Evolutionary conservation across 208 protist genomes (phyloP).

Genomic region (Wallacemonas collosoma): DNA sequence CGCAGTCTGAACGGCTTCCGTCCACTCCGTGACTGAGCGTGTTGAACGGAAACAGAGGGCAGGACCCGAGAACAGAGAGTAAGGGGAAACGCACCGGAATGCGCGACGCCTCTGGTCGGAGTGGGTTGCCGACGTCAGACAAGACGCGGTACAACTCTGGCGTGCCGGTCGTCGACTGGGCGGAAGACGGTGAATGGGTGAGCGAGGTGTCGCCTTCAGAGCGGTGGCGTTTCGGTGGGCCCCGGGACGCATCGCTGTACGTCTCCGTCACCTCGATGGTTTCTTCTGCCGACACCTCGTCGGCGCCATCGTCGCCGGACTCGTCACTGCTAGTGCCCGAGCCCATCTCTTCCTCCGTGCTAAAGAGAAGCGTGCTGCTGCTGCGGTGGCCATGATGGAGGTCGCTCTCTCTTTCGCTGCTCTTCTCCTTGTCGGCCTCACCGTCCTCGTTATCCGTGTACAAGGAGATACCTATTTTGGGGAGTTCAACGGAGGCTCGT

Average conservation of each 20-base stretch:
- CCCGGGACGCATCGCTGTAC: background rate
- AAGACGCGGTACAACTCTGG: constrained; percentile 4
- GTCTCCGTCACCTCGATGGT: constrained; percentile 20
- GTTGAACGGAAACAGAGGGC: background rate
- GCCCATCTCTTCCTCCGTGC: background rate
- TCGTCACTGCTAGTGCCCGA: background rate
- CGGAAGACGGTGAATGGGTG: background rate
- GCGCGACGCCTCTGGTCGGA: constrained; percentile 1
- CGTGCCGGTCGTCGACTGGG: background rate
- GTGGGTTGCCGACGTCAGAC: constrained; percentile 13
- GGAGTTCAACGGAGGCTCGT: constrained; percentile 26
- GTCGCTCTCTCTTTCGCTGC: background rate
- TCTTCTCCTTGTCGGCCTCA: background rate
- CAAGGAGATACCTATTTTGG: constrained; percentile 43
- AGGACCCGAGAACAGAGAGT: background rate
- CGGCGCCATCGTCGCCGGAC: background rate
- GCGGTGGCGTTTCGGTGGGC: background rate
- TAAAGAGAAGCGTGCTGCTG: constrained; percentile 7
- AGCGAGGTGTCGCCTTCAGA: background rate
- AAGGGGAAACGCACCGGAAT: background rate
- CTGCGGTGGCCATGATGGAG: background rate
- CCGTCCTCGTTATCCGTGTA: constrained; percentile 28
- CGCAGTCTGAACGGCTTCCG: background rate
- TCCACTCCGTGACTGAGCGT: no score
- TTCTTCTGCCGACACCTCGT: background rate